Evolutionary conservation across 2,329 filamentous ascomycete species (phyloP).

Genomic region (Lasiodiplodia theobromae): DNA sequence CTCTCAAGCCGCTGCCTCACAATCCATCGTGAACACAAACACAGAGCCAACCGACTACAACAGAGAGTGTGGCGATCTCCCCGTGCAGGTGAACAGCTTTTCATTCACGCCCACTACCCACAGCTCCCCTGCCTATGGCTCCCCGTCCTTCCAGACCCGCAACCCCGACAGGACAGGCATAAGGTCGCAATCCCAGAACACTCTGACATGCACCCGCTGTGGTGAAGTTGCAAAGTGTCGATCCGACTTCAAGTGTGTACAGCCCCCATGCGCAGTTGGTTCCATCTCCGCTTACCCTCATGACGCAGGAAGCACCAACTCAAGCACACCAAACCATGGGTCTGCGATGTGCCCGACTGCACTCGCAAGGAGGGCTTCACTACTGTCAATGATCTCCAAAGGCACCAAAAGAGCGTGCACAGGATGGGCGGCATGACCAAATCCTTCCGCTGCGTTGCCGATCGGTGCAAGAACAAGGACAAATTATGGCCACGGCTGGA

Average conservation of each 20-base stretch:
- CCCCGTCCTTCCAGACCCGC: neutral
- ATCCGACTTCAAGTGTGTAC: conserved; percentile 48
- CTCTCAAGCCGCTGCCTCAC: conserved; percentile 36
- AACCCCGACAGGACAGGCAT: conserved; percentile 1
- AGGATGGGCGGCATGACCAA: conserved; percentile 52
- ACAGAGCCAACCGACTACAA: conserved; percentile 36
- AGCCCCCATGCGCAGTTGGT: neutral
- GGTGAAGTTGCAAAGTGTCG: conserved; percentile 40
- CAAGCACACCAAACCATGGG: conserved; percentile 72
- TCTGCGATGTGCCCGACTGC: conserved; percentile 67
- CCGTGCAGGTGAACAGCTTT: conserved; percentile 22
- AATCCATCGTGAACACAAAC: conserved; percentile 44
- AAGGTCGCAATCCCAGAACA: neutral
- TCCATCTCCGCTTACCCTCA: neutral
- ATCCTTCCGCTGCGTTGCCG: conserved; percentile 66
- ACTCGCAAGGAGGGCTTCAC: conserved; percentile 71
- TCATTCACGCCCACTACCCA: conserved; percentile 3
- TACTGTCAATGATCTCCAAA: conserved; percentile 80
- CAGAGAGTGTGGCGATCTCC: conserved; percentile 18
- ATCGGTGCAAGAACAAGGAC: conserved; percentile 62
- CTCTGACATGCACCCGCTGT: conserved; percentile 36
- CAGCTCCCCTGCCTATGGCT: conserved; percentile 7
- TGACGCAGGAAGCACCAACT: conserved; percentile 73
- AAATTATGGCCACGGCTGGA: conserved; percentile 84
- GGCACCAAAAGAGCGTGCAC: conserved; percentile 79